phyloP scores from a whole-genome alignment of 805 yeast species.

The Hyphopichia homilentoma region DNA sequence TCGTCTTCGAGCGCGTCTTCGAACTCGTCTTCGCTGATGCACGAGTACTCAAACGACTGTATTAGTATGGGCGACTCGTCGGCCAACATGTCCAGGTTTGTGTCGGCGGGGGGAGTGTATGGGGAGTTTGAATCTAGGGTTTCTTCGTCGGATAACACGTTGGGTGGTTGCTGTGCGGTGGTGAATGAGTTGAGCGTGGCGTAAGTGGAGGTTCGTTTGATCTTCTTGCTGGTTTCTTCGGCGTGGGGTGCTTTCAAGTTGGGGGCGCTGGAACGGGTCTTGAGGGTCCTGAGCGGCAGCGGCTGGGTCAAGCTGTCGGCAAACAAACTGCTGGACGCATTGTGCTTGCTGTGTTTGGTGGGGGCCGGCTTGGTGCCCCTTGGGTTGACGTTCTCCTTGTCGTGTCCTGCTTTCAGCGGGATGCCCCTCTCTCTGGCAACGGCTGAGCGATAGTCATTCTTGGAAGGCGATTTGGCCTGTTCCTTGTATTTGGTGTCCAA shows the following conservation, averaged over 20 bases:
- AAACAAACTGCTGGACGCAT: neutral
- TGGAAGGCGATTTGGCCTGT: slow-evolving; percentile 9
- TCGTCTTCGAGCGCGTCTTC: slow-evolving; percentile 4
- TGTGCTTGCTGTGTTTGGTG: neutral
- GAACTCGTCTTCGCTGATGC: slow-evolving; percentile 4
- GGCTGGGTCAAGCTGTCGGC: neutral
- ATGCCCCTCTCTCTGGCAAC: slow-evolving; percentile 7
- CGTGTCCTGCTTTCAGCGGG: slow-evolving; percentile 5
- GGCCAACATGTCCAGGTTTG: neutral
- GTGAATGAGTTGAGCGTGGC: neutral
- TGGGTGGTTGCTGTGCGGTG: slow-evolving; percentile 2
- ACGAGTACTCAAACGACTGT: neutral
- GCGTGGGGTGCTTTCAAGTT: slow-evolving; percentile 10
- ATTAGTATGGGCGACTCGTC: slow-evolving; percentile 2
- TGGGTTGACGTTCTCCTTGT: slow-evolving; percentile 12
- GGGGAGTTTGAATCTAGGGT: slow-evolving; percentile 7
- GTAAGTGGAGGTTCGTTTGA: slow-evolving; percentile 8
- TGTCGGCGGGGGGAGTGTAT: slow-evolving; percentile 7
- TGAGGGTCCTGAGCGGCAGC: slow-evolving; percentile 8
- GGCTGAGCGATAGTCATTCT: slow-evolving; percentile 5
- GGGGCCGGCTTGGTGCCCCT: too few species aligned
- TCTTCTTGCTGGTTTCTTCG: neutral
- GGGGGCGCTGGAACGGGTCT: slow-evolving; percentile 20
- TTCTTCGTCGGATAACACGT: slow-evolving; percentile 6
- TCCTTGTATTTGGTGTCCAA: slow-evolving; percentile 4